A percentile compares a stretch with the other conserved stretches of the same genome.
Conservation (phyloP, 495 filamentous ascomycete species). For the Penicillium cosmopolitanum region DNA sequence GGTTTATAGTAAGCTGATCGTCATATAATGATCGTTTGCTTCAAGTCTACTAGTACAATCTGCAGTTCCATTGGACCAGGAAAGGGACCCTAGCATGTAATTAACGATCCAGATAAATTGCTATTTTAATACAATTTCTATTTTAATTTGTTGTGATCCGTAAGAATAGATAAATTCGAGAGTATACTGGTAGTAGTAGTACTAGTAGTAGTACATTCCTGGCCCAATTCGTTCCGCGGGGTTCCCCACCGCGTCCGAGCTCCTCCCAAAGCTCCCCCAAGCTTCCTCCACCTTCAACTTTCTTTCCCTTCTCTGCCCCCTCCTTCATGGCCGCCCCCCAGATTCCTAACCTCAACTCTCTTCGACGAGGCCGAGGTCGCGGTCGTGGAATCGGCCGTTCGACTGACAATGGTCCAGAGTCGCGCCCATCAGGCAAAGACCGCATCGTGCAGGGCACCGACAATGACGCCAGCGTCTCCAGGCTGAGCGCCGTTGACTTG, state of each 20-base stretch:
- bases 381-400: slow-evolving; percentile 39
- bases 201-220: no score
- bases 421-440: slow-evolving; percentile 47
- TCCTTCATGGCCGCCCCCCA: slow-evolving; percentile 67
- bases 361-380: slow-evolving; percentile 56
- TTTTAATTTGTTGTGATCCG: no score
- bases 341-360: slow-evolving; percentile 76
- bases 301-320: slow-evolving; percentile 4
- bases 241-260: slow-evolving; percentile 17
- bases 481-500: slow-evolving; percentile 84
- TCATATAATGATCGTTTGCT: no score
- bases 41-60: no score
- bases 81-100: no score
- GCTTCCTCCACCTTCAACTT: slow-evolving; percentile 23
- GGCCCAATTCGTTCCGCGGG: neutral
- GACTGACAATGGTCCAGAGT: slow-evolving; percentile 29
- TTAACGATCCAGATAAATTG: no score
- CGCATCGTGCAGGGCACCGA: slow-evolving; percentile 84
- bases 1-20: no score
- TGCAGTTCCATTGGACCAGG: no score
- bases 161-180: no score
- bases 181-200: no score
- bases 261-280: slow-evolving; percentile 17
- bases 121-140: no score
- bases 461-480: slow-evolving; percentile 84